These are phyloP conservation scores for Hypsizygus ulmarius DNA, from an alignment of 1,284 basidiomycete genomes.

Conservation along the genomic window DNA sequence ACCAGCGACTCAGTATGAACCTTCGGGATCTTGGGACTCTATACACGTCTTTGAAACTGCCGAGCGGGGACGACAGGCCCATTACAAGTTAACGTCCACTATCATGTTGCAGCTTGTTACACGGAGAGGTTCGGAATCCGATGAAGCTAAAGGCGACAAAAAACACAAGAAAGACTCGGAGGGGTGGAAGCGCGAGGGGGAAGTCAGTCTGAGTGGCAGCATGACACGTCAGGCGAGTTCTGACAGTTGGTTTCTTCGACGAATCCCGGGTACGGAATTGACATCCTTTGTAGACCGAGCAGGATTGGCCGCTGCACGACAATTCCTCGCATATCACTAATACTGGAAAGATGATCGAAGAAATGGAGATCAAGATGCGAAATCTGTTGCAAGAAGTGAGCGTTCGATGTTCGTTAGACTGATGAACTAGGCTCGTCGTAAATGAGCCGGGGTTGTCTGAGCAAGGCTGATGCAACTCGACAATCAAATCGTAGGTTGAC, in stretches of 20 bases:
- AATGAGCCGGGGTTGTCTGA: too few species aligned
- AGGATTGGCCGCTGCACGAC: constrained; percentile 80
- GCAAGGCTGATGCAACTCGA: neutral
- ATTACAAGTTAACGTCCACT: constrained; percentile 97
- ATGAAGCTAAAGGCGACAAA: constrained; percentile 31
- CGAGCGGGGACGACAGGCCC: constrained; percentile 87
- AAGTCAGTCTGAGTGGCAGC: constrained; percentile 87
- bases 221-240: constrained; percentile 89
- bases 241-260: neutral
- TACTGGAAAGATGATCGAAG: constrained; percentile 93
- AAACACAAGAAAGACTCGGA: constrained; percentile 35
- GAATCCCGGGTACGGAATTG: neutral
- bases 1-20: constrained; percentile 52
- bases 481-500: constrained; percentile 1
- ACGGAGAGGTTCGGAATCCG: constrained; percentile 44
- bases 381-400: constrained; percentile 86
- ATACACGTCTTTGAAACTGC: constrained; percentile 96
- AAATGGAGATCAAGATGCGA: constrained; percentile 99
- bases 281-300: constrained; percentile 61
- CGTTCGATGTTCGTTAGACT: constrained; percentile 1
- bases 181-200: constrained; percentile 62
- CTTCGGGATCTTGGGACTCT: constrained; percentile 92
- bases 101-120: constrained; percentile 94
- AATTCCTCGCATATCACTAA: constrained; percentile 86
- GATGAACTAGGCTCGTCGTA: too few species aligned